Evolutionary conservation across 2,329 filamentous ascomycete species (phyloP).

Genomic region (Fusarium buxicola): DNA sequence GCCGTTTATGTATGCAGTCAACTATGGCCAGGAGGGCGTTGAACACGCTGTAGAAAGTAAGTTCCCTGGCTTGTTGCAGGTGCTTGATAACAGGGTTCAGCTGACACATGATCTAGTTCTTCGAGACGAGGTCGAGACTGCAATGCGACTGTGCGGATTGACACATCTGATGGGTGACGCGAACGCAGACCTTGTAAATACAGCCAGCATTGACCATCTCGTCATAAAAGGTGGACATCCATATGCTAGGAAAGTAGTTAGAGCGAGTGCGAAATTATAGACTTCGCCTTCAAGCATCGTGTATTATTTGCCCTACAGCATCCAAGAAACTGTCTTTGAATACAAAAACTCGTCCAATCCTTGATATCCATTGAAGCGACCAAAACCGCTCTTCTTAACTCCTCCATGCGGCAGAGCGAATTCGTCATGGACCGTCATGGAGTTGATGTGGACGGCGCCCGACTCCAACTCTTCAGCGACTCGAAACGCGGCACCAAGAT

Average conservation of each 20-base stretch:
- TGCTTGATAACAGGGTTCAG: background rate
- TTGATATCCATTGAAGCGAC: slow-evolving; percentile 61
- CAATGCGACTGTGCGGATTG: slow-evolving; percentile 74
- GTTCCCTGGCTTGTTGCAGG: slow-evolving; percentile 42
- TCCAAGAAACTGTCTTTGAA: slow-evolving; percentile 43
- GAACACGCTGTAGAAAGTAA: slow-evolving; percentile 64
- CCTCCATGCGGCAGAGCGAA: slow-evolving; percentile 70
- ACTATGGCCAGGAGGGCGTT: slow-evolving; percentile 70
- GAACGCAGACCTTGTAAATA: slow-evolving; percentile 12
- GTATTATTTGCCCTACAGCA: no score
- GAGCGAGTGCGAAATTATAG: no score
- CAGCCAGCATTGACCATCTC: slow-evolving; percentile 1
- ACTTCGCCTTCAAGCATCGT: no score
- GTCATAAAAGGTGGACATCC: slow-evolving; percentile 5
- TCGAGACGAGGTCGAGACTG: slow-evolving; percentile 71
- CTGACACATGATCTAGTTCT: slow-evolving; percentile 42
- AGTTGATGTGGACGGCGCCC: slow-evolving; percentile 73
- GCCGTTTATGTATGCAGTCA: slow-evolving; percentile 68
- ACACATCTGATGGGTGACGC: slow-evolving; percentile 59
- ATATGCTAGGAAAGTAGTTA: slow-evolving; percentile 1
- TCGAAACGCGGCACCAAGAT: slow-evolving; percentile 66
- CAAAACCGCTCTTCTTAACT: slow-evolving; percentile 70
- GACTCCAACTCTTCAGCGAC: slow-evolving; percentile 70
- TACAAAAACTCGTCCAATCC: slow-evolving; percentile 42
- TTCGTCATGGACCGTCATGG: slow-evolving; percentile 72